Conservation (phyloP, 2,329 filamentous ascomycete genomes). For the Cladophialophora immunda region DNA sequence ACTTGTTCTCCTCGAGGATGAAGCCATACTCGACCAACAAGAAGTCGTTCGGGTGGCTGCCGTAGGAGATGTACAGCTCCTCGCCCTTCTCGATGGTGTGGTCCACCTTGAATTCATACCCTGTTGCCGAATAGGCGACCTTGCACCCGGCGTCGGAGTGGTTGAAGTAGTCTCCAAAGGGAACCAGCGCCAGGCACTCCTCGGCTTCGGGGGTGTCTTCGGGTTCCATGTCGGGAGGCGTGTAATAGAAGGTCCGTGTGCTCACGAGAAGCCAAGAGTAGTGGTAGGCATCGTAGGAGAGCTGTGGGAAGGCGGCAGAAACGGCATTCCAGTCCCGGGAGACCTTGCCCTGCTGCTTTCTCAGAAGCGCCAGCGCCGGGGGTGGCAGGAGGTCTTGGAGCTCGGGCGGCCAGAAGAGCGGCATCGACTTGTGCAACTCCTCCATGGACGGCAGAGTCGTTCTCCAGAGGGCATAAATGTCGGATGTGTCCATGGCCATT, state of each 20-base stretch:
- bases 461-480: slow-evolving; percentile 11
- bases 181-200: slow-evolving; percentile 56
- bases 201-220: slow-evolving; percentile 45
- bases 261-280: slow-evolving; percentile 70
- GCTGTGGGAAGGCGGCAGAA: background rate
- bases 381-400: slow-evolving; percentile 16
- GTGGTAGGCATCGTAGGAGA: slow-evolving; percentile 8
- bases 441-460: slow-evolving; percentile 11
- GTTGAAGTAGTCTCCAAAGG: slow-evolving; percentile 59
- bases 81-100: slow-evolving; percentile 6
- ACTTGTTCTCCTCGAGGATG: slow-evolving; percentile 19
- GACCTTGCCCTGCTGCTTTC: slow-evolving; percentile 19
- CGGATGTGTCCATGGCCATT: slow-evolving; percentile 15
- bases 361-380: slow-evolving; percentile 10
- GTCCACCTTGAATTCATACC: slow-evolving; percentile 19
- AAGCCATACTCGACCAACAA: slow-evolving; percentile 33
- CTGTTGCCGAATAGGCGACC: slow-evolving; percentile 19
- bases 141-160: slow-evolving; percentile 47
- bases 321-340: slow-evolving; percentile 23
- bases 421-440: slow-evolving; percentile 15
- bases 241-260: slow-evolving; percentile 68
- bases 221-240: slow-evolving; percentile 50
- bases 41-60: slow-evolving; percentile 31
- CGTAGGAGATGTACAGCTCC: slow-evolving; percentile 32
- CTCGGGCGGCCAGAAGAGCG: slow-evolving; percentile 16